Percentiles rank a stretch among this genome's conserved stretches.
Evolutionary conservation across 73 alveolate genomes (phyloP).

Genomic region (Blepharisma japonicum): DNA sequence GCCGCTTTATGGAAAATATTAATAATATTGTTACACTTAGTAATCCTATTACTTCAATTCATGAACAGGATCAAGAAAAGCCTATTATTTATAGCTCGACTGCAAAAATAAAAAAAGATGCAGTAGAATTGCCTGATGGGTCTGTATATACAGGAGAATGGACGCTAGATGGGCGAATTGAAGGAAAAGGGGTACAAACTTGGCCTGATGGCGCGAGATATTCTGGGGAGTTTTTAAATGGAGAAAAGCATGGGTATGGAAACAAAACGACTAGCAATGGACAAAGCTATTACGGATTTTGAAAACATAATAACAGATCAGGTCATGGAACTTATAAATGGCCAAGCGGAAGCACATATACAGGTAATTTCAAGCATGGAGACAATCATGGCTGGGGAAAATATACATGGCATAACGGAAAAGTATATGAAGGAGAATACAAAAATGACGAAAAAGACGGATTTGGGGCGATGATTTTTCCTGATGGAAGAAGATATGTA

Average conservation of each 20-base stretch:
- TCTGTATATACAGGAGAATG: constrained; percentile 74
- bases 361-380: constrained; percentile 39
- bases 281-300: constrained; percentile 31
- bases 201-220: constrained; percentile 80
- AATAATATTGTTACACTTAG: not conserved
- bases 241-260: constrained; percentile 38
- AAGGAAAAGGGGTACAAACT: constrained; percentile 67
- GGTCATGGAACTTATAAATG: constrained; percentile 43
- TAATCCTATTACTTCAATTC: not conserved
- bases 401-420: constrained; percentile 49
- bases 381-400: constrained; percentile 40
- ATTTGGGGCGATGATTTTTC: constrained; percentile 40
- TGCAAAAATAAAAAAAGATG: not conserved
- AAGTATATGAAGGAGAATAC: constrained; percentile 43
- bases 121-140: constrained; percentile 35
- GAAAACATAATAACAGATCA: constrained; percentile 26
- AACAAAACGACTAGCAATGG: constrained; percentile 30
- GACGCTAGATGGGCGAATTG: constrained; percentile 59
- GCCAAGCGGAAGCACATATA: constrained; percentile 43
- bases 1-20: not conserved
- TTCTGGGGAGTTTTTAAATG: constrained; percentile 32
- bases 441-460: constrained; percentile 44
- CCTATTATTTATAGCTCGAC: not conserved
- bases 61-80: constrained; percentile 14
- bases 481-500: constrained; percentile 54